These are phyloP conservation scores for Zygosaccharomyces sapae DNA, from an alignment of 1,139 yeast species.

Conservation along the genomic window DNA sequence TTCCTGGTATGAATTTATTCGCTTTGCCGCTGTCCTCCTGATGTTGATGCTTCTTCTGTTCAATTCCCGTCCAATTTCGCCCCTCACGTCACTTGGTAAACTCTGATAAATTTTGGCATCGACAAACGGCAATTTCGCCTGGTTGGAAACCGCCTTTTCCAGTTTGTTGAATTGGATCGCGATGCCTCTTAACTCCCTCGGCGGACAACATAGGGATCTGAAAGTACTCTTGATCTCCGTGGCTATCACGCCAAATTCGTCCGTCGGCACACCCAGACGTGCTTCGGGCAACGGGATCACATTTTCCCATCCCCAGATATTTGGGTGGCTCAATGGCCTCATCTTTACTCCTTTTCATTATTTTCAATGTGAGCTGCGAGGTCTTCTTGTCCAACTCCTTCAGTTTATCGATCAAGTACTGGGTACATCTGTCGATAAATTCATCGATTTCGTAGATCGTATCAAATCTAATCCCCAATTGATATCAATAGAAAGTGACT, in stretches of 20 bases:
- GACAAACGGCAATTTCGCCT: conserved; percentile 18
- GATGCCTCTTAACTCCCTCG: conserved; percentile 71
- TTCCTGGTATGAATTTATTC: conserved; percentile 22
- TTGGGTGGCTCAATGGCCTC: conserved; percentile 78
- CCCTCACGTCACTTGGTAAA: conserved; percentile 18
- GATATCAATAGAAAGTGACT: conserved; percentile 82
- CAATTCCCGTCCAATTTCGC: conserved; percentile 13
- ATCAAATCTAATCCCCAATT: conserved; percentile 80
- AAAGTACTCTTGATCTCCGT: conserved; percentile 58
- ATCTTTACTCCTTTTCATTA: conserved; percentile 57
- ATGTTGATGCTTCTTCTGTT: conserved; percentile 13
- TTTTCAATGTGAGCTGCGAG: conserved; percentile 54
- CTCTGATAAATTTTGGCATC: conserved; percentile 11
- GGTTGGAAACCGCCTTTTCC: conserved; percentile 22
- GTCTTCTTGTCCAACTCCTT: conserved; percentile 49
- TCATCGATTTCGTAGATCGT: conserved; percentile 54
- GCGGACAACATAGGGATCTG: conserved; percentile 55
- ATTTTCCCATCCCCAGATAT: conserved; percentile 76
- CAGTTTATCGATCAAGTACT: conserved; percentile 57
- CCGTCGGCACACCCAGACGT: conserved; percentile 59
- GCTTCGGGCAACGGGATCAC: conserved; percentile 61
- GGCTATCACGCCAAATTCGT: conserved; percentile 57
- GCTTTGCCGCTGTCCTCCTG: conserved; percentile 1
- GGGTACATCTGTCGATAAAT: conserved; percentile 56
- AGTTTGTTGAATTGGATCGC: conserved; percentile 64